Conservation (phyloP, 345 rosid genomes). For the Garcia nutans region DNA sequence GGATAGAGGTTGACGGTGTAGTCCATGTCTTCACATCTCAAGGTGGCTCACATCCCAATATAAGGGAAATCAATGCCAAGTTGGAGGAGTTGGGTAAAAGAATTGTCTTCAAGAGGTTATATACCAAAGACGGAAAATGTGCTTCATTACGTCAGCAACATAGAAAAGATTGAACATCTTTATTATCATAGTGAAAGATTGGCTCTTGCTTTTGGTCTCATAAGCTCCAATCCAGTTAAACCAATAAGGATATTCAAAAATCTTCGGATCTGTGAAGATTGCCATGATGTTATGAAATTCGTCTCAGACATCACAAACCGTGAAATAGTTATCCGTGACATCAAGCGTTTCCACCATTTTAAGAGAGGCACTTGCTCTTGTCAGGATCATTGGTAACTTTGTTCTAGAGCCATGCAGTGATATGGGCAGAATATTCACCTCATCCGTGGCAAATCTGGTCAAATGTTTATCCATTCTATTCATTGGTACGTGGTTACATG, state of each 20-base stretch:
- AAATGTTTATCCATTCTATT: too few species aligned
- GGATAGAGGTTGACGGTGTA: constrained; percentile 32
- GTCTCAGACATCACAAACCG: constrained; percentile 17
- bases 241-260: constrained; percentile 28
- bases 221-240: constrained; percentile 18
- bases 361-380: constrained; percentile 27
- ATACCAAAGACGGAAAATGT: constrained; percentile 17
- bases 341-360: constrained; percentile 31
- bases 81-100: constrained; percentile 24
- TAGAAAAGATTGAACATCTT: constrained; percentile 20
- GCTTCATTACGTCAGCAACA: constrained; percentile 17
- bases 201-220: constrained; percentile 27
- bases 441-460: neutral
- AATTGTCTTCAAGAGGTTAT: constrained; percentile 17
- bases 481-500: too few species aligned
- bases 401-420: neutral
- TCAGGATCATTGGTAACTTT: constrained; percentile 25
- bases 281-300: constrained; percentile 28
- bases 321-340: constrained; percentile 26
- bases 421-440: neutral
- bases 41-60: constrained; percentile 34
- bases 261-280: constrained; percentile 28
- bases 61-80: constrained; percentile 23
- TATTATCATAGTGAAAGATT: constrained; percentile 27
- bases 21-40: constrained; percentile 33